Percentiles rank a stretch among this genome's conserved stretches.
Evolutionary conservation across 2,329 filamentous ascomycete genomes (phyloP).

Genomic region (Phymatotrichopsis omnivora): DNA sequence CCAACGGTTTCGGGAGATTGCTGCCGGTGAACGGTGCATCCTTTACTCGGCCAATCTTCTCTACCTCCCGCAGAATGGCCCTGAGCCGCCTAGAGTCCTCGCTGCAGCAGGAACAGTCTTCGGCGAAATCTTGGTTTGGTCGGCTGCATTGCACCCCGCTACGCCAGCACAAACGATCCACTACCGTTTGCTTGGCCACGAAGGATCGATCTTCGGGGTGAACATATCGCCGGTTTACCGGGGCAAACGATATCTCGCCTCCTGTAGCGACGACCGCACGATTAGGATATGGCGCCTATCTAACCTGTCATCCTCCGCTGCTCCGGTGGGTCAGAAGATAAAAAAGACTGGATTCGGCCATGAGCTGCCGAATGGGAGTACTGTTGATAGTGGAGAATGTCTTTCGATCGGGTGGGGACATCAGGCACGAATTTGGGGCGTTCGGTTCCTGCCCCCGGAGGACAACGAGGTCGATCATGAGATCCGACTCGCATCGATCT

Average conservation of each 20-base stretch:
- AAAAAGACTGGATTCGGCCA: constrained; percentile 45
- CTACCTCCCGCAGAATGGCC: constrained; percentile 45
- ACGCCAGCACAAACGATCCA: constrained; percentile 39
- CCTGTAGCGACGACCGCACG: constrained; percentile 90
- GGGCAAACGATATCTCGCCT: constrained; percentile 58
- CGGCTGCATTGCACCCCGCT: not conserved
- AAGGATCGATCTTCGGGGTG: constrained; percentile 89
- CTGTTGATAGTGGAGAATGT: constrained; percentile 13
- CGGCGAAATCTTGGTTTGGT: constrained; percentile 84
- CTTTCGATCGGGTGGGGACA: constrained; percentile 73
- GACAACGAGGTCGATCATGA: constrained; percentile 8
- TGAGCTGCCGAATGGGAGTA: not conserved
- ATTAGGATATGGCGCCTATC: constrained; percentile 78
- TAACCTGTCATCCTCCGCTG: constrained; percentile 36
- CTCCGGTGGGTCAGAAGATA: constrained; percentile 37
- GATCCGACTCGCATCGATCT: constrained; percentile 20
- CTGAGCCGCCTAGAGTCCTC: too few species aligned
- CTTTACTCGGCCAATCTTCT: constrained; percentile 73
- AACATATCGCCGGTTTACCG: constrained; percentile 54
- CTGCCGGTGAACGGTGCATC: constrained; percentile 59
- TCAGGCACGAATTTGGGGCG: constrained; percentile 77
- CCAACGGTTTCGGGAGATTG: constrained; percentile 32
- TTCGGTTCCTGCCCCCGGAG: constrained; percentile 51
- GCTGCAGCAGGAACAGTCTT: constrained; percentile 87
- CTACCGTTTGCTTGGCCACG: constrained; percentile 56